A percentile compares a stretch with the other conserved stretches of the same genome.
phyloP scores from a whole-genome alignment of 768 basidiomycete species.

The Mycena leptocephala region DNA sequence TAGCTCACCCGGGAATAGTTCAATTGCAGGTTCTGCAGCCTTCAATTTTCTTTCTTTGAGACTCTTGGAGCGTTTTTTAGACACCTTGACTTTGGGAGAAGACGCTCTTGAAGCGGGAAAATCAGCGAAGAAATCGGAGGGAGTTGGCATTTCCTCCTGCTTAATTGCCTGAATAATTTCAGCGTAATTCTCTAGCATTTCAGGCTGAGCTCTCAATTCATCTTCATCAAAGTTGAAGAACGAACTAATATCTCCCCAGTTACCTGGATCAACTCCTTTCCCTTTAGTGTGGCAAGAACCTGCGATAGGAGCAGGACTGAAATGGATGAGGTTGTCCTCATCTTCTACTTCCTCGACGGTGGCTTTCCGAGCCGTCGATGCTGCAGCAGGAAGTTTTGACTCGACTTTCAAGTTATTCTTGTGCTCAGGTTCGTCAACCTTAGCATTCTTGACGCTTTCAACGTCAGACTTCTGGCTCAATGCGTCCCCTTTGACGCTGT shows the following conservation, averaged over 20 bases:
- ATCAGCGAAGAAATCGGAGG: neutral
- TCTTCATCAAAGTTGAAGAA: neutral
- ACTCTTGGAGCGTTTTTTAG: neutral
- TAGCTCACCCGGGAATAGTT: too few relatives aligned
- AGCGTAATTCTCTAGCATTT: neutral
- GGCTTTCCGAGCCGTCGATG: too few relatives aligned
- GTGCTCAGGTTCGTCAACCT: too few relatives aligned
- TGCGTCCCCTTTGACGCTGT: too few relatives aligned
- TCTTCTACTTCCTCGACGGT: too few relatives aligned
- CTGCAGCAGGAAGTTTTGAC: too few relatives aligned
- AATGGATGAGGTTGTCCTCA: too few relatives aligned
- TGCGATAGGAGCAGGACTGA: too few relatives aligned
- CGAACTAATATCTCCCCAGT: slow-evolving; percentile 1
- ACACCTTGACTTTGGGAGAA: neutral
- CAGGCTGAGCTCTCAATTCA: neutral
- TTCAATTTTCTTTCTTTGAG: neutral
- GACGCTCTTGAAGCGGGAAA: neutral
- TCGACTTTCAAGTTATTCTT: too few relatives aligned
- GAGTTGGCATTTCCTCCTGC: neutral
- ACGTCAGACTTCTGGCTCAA: too few relatives aligned
- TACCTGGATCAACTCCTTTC: neutral
- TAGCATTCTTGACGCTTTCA: too few relatives aligned
- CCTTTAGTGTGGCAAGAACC: neutral
- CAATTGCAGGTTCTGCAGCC: neutral
- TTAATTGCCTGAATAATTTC: neutral